phyloP scores from a whole-genome alignment of 208 protist genomes.

The Leishmania guyanensis region DNA sequence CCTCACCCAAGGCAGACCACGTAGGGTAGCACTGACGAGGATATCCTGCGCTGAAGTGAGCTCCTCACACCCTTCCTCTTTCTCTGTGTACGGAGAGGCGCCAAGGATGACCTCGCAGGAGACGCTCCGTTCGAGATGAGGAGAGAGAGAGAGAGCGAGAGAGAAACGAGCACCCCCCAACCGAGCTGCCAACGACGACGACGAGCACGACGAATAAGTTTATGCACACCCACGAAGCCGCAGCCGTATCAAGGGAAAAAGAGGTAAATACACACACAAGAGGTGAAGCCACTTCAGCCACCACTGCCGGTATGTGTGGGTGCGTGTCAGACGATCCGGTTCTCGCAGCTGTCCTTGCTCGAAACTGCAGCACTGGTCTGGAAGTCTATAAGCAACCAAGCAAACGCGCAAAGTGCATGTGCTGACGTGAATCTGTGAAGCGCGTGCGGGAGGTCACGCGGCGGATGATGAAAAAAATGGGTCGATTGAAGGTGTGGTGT shows the following conservation, averaged over 20 bases:
- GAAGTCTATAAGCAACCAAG: background rate
- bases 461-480: background rate
- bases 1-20: background rate
- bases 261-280: too few relatives aligned
- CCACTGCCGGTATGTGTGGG: background rate
- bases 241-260: too few relatives aligned
- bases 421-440: background rate
- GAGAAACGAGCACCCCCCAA: too few relatives aligned
- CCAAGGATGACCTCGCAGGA: background rate
- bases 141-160: too few relatives aligned
- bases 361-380: background rate
- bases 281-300: too few relatives aligned
- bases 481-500: background rate
- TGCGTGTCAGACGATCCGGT: background rate
- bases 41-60: background rate
- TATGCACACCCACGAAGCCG: too few relatives aligned
- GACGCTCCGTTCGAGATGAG: too few relatives aligned
- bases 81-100: background rate
- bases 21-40: background rate
- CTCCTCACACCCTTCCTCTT: background rate
- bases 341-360: background rate
- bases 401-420: background rate
- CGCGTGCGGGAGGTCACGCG: background rate
- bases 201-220: too few relatives aligned
- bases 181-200: too few relatives aligned